Conservation (phyloP, 2,329 filamentous ascomycete genomes). For the Fusarium xyrophilum region DNA sequence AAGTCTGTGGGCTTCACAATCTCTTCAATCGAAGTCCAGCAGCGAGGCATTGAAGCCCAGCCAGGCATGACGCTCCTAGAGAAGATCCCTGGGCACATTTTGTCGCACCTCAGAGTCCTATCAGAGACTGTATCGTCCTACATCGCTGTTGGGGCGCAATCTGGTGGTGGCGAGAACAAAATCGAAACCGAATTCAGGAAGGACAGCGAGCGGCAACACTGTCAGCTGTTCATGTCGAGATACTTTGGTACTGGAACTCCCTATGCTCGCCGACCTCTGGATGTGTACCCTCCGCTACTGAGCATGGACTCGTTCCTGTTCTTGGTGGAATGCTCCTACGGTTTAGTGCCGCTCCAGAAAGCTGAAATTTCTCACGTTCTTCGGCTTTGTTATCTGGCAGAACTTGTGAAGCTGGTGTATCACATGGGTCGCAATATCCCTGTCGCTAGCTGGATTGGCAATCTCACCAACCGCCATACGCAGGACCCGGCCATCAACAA, state of each 20-base stretch:
- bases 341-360: conserved; percentile 69
- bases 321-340: conserved; percentile 78
- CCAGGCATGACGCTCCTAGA: conserved; percentile 78
- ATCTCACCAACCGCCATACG: conserved; percentile 51
- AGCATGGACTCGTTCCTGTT: conserved; percentile 79
- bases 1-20: conserved; percentile 82
- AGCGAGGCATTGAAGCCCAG: conserved; percentile 80
- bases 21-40: conserved; percentile 86
- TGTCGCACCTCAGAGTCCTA: conserved; percentile 87
- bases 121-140: conserved; percentile 90
- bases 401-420: conserved; percentile 82
- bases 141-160: conserved; percentile 75
- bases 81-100: conserved; percentile 80
- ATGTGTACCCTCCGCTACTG: conserved; percentile 65
- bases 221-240: conserved; percentile 74
- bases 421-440: conserved; percentile 64
- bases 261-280: conserved; percentile 51
- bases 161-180: conserved; percentile 64
- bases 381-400: conserved; percentile 86
- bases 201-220: conserved; percentile 75
- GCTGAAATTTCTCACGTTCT: conserved; percentile 81
- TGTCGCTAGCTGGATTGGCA: conserved; percentile 56
- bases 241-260: conserved; percentile 55
- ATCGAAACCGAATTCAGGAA: conserved; percentile 71
- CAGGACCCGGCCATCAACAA: conserved; percentile 58